Evolutionary conservation across 2,329 filamentous ascomycete species (phyloP).

Genomic region (Epichloe amarillans): DNA sequence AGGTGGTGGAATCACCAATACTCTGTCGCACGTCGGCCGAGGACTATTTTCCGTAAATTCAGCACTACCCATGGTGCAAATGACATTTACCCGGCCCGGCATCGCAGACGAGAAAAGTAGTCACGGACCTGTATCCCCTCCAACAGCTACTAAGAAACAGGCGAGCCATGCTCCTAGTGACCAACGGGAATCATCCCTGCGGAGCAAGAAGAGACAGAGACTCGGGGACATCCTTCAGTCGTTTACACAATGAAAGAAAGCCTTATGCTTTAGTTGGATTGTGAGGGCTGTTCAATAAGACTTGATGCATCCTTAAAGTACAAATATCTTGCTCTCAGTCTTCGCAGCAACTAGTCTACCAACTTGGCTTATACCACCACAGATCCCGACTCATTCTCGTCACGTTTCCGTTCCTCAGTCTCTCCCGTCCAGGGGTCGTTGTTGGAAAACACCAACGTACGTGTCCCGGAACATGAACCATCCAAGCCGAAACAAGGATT

Average conservation of each 20-base stretch:
- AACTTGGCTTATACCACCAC: too few relatives aligned
- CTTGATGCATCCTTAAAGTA: too few relatives aligned
- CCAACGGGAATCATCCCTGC: slow-evolving; percentile 11
- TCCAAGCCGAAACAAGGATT: too few relatives aligned
- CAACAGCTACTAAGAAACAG: slow-evolving; percentile 6
- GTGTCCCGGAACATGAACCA: too few relatives aligned
- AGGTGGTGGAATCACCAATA: slow-evolving; percentile 19
- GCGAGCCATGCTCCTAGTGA: slow-evolving; percentile 8
- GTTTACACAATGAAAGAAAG: slow-evolving; percentile 1
- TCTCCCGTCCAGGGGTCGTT: too few relatives aligned
- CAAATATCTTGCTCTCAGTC: too few relatives aligned
- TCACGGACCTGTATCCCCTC: background rate
- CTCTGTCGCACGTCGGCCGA: slow-evolving; percentile 22
- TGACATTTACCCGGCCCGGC: slow-evolving; percentile 19
- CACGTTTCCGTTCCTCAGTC: too few relatives aligned
- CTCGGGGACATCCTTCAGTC: slow-evolving; percentile 21
- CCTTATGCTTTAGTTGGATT: background rate
- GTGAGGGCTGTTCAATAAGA: background rate
- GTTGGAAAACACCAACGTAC: too few relatives aligned
- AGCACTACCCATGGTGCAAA: slow-evolving; percentile 7
- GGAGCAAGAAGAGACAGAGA: slow-evolving; percentile 20
- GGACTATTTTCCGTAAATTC: slow-evolving; percentile 20
- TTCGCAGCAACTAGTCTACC: too few relatives aligned
- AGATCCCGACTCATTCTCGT: too few relatives aligned
- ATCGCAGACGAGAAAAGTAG: slow-evolving; percentile 1